Conservation (phyloP, 306 rosid genomes). For the Cucumis sativus region Cucumber_9930_V3 NC_026660.2:16789501-16790000, state of each 20-base stretch:
- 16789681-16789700: not conserved
- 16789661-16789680: not conserved
- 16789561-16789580: too few species aligned
- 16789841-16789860: too few species aligned
- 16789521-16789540: too few species aligned
- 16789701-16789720: constrained; percentile 8
- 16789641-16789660: not conserved
- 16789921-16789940: not conserved
- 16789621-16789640: not conserved
- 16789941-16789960: not conserved
- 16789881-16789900: too few species aligned
- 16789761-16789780: not conserved
- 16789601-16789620: not conserved
- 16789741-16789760: not conserved
- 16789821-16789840: too few species aligned
- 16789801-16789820: too few species aligned
- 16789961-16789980: not conserved
- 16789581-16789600: not conserved
- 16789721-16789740: not conserved
- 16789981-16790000: too few species aligned
- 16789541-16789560: too few species aligned
- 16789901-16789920: not conserved
- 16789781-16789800: not conserved
- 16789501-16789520: too few species aligned
- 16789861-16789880: too few species aligned